Conservation (phyloP, 2,329 filamentous ascomycete species). For the Xylariaceae sp. region DNA sequence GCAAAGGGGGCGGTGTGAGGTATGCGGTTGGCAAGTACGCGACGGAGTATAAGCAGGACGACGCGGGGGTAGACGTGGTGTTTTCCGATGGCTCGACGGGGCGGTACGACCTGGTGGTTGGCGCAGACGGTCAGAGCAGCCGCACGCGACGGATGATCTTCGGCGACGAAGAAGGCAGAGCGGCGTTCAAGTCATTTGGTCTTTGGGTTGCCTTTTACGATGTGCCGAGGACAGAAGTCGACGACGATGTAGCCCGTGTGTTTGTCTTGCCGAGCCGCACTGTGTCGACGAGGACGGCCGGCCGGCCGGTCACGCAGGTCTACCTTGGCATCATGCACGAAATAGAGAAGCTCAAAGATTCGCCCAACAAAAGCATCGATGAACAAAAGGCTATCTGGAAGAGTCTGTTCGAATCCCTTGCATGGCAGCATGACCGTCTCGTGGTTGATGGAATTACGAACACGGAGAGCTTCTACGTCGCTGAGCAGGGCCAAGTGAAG, state of each 20-base stretch:
- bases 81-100: slow-evolving; percentile 40
- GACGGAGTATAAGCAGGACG: slow-evolving; percentile 25
- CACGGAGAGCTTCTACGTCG: slow-evolving; percentile 41
- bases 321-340: slow-evolving; percentile 22
- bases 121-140: slow-evolving; percentile 51
- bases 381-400: slow-evolving; percentile 4
- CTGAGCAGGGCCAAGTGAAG: slow-evolving; percentile 41
- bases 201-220: slow-evolving; percentile 36
- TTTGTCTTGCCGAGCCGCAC: slow-evolving; percentile 30
- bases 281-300: slow-evolving; percentile 33
- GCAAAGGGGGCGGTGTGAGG: slow-evolving; percentile 21
- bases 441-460: slow-evolving; percentile 3
- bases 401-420: background rate
- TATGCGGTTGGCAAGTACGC: slow-evolving; percentile 30
- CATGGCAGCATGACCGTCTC: slow-evolving; percentile 7
- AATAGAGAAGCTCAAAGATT: slow-evolving; percentile 4
- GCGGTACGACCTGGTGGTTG: slow-evolving; percentile 48
- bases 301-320: slow-evolving; percentile 25
- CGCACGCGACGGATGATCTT: slow-evolving; percentile 38
- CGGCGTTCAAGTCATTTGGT: slow-evolving; percentile 24
- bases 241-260: slow-evolving; percentile 27
- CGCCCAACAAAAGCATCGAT: too few relatives aligned
- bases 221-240: slow-evolving; percentile 25
- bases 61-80: slow-evolving; percentile 26
- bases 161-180: slow-evolving; percentile 21